phyloP scores from a whole-genome alignment of 1,139 yeast genomes.

The Suhomyces kunorum region DNA sequence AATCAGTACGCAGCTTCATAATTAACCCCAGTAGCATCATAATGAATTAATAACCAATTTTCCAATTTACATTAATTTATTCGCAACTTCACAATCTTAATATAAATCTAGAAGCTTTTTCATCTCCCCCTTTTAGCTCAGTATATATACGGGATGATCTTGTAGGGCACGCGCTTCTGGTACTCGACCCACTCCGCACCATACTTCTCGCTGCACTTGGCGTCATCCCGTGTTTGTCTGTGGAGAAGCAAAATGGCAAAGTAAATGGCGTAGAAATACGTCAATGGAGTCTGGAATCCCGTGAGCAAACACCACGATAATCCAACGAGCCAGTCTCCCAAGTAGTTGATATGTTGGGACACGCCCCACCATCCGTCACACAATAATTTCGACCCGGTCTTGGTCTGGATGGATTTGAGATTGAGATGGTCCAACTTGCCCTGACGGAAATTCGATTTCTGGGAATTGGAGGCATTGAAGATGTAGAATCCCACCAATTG shows the following conservation, averaged over 20 bases:
- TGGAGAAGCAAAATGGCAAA: conserved; percentile 82
- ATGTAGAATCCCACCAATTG: conserved; percentile 68
- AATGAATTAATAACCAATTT: no score
- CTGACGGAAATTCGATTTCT: conserved; percentile 79
- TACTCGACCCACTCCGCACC: conserved; percentile 85
- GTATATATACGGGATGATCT: conserved; percentile 86
- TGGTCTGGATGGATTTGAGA: conserved; percentile 67
- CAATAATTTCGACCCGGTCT: conserved; percentile 76
- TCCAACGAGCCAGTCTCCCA: conserved; percentile 94
- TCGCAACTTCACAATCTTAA: no score
- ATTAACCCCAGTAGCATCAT: no score
- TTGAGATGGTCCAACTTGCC: conserved; percentile 67
- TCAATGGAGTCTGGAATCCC: conserved; percentile 76
- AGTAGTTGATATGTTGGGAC: conserved; percentile 90
- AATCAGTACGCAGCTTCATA: no score
- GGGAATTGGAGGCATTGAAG: conserved; percentile 80
- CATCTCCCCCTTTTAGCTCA: conserved; percentile 26
- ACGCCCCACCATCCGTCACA: conserved; percentile 96
- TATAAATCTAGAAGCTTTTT: no score
- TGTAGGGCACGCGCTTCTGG: conserved; percentile 77
- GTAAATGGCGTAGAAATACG: conserved; percentile 84
- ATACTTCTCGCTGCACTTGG: conserved; percentile 83
- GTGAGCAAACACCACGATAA: conserved; percentile 93
- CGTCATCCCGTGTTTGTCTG: conserved; percentile 89
- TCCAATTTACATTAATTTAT: no score